A percentile compares a stretch with the other conserved stretches of the same genome.
Conservation (phyloP, 2,329 filamentous ascomycete species). For the Colletotrichum kahawae region DNA sequence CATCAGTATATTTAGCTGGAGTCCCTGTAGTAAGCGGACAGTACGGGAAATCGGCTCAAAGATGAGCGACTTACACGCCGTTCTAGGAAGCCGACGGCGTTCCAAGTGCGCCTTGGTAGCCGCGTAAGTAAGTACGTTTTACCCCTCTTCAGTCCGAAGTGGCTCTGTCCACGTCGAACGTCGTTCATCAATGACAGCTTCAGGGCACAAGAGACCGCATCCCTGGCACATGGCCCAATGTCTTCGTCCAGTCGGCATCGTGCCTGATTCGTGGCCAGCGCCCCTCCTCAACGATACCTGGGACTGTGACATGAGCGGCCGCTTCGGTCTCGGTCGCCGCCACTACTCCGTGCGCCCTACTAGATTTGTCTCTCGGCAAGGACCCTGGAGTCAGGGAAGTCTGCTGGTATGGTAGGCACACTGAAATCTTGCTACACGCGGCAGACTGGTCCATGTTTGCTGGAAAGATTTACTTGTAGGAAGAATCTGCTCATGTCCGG, state of each 20-base stretch:
- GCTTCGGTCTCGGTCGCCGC: neutral
- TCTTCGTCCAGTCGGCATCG: neutral
- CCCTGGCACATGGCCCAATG: neutral
- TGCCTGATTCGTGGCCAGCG: neutral
- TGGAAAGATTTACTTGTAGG: neutral
- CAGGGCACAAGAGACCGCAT: neutral
- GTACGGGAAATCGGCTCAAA: neutral
- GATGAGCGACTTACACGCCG: neutral
- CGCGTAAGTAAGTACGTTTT: neutral
- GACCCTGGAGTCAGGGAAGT: neutral
- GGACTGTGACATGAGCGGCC: neutral
- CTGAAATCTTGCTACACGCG: neutral
- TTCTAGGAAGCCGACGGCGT: neutral
- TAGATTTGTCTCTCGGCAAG: neutral
- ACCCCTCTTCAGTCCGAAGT: neutral
- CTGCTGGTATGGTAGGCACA: neutral
- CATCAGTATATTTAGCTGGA: neutral
- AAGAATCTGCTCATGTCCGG: neutral
- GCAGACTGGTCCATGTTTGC: neutral
- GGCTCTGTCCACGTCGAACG: neutral
- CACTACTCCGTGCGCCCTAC: neutral
- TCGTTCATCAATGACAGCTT: neutral
- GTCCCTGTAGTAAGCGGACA: neutral
- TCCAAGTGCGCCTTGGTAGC: neutral
- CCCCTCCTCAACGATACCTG: neutral